Evolutionary conservation across 176 grass and related monocot species (phyloP).

Genomic region (Panicum miliaceum): DNA sequence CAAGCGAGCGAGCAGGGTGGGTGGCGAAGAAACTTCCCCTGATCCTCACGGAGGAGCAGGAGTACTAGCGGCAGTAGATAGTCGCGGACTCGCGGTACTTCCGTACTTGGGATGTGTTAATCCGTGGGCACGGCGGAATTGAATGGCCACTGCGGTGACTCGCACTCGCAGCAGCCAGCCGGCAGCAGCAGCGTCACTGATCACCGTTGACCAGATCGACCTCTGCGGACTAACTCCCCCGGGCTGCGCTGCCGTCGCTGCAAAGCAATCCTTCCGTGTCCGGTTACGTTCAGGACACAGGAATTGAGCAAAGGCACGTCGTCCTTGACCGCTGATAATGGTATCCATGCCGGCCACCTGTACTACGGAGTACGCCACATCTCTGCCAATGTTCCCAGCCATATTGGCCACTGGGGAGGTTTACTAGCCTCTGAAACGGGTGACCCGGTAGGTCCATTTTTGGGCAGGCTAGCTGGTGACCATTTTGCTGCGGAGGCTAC

Average conservation of each 20-base stretch:
- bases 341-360: neutral
- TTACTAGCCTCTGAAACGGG: too few species aligned
- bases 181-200: too few species aligned
- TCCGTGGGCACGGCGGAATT: neutral
- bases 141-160: neutral
- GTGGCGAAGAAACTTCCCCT: conserved; percentile 29
- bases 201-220: neutral
- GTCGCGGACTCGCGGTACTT: neutral
- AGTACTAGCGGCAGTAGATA: neutral
- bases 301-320: neutral
- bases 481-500: too few species aligned
- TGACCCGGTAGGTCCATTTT: too few species aligned
- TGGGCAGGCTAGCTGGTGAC: too few species aligned
- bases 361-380: too few species aligned
- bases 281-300: neutral
- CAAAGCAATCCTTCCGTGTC: conserved; percentile 16
- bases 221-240: neutral
- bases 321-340: neutral
- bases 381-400: too few species aligned
- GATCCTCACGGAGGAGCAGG: neutral
- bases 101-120: neutral
- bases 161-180: neutral
- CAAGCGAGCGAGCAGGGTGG: neutral
- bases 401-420: too few species aligned
- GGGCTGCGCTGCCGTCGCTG: neutral